Evolutionary conservation across 2,329 filamentous ascomycete genomes (phyloP), one percentile per base, ranked within the genome.

Genomic region (Magnaporthales sp.): DNA sequence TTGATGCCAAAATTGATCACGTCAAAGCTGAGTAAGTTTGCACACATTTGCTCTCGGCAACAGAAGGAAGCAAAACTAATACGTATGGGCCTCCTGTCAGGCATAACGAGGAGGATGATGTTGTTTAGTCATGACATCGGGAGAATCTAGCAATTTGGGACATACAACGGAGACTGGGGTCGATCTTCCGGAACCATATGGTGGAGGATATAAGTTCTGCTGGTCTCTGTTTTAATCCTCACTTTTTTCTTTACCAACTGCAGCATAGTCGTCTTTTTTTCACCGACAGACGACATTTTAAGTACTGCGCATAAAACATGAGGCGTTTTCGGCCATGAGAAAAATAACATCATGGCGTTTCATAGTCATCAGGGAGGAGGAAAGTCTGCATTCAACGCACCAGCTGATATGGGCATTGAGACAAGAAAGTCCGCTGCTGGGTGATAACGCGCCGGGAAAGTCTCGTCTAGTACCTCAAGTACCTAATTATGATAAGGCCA

Each of bases 1-100:
- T 30, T 19, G 51, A 65, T 2, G 2, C 19, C 9, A 65, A 65
- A 22, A 4, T 30, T 19, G 51, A 65, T 2, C 3, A 7, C 1
- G 63, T 65, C 51, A 65, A 65, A 13, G n/a, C 29, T 1, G 64
- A 65, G 64, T 65, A 60, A 60, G 51, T 65, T 15, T 26, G n/a
- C 29, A 1, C 3, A 15, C 7, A 1, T 29, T 60, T 26, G n/a
- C 54, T 15, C 15, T 58, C 11, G 10, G 24, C 15, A 24, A 26
- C 26, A 26, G 4, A 24, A 54, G n/a, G 19, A 56, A 24, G 19
- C 54, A 56, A 56, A 24, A 5, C 24, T 58, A 13, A 58, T 26
- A 27, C 2, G 8, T 27, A 4, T 27, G 22, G 26, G 7, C 27
- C 15, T 4, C 10, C 15, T 4, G 19, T 13, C 22, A 60, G 56